Percentiles rank a stretch among this genome's conserved stretches.
Conservation (phyloP, 129 eudicot genomes). For the Chrysanthemum seticuspe region DNA sequence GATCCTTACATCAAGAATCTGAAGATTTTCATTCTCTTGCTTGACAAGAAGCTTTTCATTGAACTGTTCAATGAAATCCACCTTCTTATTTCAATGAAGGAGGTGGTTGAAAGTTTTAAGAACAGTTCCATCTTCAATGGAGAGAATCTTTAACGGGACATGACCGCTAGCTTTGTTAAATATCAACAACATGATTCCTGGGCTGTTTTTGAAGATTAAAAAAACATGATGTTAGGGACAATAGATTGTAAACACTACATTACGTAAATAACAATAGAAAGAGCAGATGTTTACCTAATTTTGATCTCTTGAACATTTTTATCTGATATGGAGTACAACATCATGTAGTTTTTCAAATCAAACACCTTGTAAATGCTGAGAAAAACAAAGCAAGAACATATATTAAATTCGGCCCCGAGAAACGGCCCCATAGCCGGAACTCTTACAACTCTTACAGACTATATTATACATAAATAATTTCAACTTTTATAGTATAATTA, state of each 20-base stretch:
- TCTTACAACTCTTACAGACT: slow-evolving; percentile 74
- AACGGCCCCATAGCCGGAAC: slow-evolving; percentile 37
- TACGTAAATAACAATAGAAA: background rate
- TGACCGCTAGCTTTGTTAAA: background rate
- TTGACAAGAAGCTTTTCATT: too few species aligned
- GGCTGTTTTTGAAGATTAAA: too few species aligned
- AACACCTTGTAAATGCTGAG: background rate
- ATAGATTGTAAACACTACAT: background rate
- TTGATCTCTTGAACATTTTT: background rate
- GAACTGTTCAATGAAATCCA: too few species aligned
- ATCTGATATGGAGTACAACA: slow-evolving; percentile 9
- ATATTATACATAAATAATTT: background rate
- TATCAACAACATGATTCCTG: background rate
- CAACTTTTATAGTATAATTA: background rate
- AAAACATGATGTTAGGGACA: background rate
- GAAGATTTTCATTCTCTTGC: too few species aligned
- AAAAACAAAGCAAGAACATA: background rate
- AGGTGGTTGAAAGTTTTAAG: slow-evolving; percentile 1
- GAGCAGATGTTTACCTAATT: background rate
- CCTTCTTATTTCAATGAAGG: slow-evolving; percentile 1
- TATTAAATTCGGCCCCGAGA: background rate
- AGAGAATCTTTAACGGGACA: background rate
- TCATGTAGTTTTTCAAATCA: background rate
- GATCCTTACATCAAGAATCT: too few species aligned
- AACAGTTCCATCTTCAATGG: slow-evolving; percentile 6